Evolutionary conservation across 345 rosid species (phyloP).

Genomic region (Erodium maritimum): DNA sequence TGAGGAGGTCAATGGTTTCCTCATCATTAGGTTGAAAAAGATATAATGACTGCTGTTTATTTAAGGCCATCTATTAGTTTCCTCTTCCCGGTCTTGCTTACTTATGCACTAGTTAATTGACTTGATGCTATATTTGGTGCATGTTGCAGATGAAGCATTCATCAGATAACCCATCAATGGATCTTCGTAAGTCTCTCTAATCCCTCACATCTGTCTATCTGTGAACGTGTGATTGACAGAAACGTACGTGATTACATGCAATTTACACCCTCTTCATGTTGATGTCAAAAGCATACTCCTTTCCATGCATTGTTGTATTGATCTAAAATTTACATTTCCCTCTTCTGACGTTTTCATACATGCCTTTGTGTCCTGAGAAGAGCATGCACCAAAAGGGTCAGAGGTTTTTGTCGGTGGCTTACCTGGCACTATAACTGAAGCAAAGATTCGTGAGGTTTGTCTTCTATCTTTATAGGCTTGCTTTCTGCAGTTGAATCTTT

Average conservation of each 20-base stretch:
- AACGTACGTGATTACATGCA: not conserved
- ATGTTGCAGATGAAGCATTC: conserved; percentile 1
- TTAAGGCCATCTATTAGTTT: not conserved
- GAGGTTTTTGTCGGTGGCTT: conserved; percentile 2
- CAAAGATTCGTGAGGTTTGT: conserved; percentile 1
- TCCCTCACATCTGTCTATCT: not conserved
- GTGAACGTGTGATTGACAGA: not conserved
- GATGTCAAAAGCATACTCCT: not conserved
- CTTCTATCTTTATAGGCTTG: not conserved
- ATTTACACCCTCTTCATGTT: not conserved
- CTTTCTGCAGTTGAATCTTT: not conserved
- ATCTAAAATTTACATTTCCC: not conserved
- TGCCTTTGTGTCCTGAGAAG: not conserved
- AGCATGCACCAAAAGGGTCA: not conserved
- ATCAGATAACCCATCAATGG: not conserved
- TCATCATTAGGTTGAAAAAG: not conserved
- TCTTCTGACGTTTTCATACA: not conserved
- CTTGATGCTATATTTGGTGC: not conserved
- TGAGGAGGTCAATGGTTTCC: not conserved
- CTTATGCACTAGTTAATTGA: not conserved
- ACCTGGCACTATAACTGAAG: not conserved
- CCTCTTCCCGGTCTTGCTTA: not conserved
- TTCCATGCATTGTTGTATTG: not conserved
- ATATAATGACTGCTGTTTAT: not conserved
- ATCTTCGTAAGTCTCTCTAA: not conserved